These are phyloP conservation scores for Chrysoporthe deuterocubensis DNA, from an alignment of 2,329 filamentous ascomycete genomes.

Conservation along the genomic window DNA sequence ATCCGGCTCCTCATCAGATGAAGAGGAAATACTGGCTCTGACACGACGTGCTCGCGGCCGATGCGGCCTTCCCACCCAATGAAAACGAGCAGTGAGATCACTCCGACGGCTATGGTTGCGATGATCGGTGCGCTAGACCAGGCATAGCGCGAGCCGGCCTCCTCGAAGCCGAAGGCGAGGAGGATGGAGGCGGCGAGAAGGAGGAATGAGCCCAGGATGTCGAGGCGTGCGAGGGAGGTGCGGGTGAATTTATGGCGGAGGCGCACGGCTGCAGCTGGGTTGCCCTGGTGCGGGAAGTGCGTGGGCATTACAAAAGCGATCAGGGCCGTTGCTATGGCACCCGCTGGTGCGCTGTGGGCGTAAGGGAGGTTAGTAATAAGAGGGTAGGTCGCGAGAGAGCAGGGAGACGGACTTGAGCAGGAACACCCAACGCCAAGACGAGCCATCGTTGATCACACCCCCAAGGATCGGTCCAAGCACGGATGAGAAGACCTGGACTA, in stretches of 20 bases:
- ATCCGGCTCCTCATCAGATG: background rate
- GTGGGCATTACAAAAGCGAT: constrained; percentile 35
- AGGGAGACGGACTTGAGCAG: constrained; percentile 46
- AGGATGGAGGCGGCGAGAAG: constrained; percentile 47
- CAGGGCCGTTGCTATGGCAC: constrained; percentile 34
- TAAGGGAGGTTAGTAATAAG: background rate
- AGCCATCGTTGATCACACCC: constrained; percentile 43
- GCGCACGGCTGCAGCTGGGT: background rate
- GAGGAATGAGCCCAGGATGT: constrained; percentile 39
- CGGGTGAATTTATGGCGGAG: constrained; percentile 27
- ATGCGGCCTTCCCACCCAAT: constrained; percentile 37
- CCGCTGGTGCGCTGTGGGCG: constrained; percentile 37
- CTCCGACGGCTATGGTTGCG: constrained; percentile 30
- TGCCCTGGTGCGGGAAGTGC: constrained; percentile 34
- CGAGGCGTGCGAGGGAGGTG: constrained; percentile 24
- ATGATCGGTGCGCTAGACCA: constrained; percentile 48
- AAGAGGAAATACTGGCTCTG: constrained; percentile 42
- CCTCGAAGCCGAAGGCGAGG: constrained; percentile 50
- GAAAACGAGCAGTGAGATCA: constrained; percentile 28
- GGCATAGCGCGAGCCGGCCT: constrained; percentile 46
- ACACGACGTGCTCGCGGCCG: constrained; percentile 27
- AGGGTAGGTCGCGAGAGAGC: background rate
- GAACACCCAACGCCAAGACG: constrained; percentile 52
- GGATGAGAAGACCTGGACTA: constrained; percentile 46
- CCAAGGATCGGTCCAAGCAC: constrained; percentile 49